Conservation (phyloP, 2,329 filamentous ascomycete species). For the Exophiala sp. region DNA sequence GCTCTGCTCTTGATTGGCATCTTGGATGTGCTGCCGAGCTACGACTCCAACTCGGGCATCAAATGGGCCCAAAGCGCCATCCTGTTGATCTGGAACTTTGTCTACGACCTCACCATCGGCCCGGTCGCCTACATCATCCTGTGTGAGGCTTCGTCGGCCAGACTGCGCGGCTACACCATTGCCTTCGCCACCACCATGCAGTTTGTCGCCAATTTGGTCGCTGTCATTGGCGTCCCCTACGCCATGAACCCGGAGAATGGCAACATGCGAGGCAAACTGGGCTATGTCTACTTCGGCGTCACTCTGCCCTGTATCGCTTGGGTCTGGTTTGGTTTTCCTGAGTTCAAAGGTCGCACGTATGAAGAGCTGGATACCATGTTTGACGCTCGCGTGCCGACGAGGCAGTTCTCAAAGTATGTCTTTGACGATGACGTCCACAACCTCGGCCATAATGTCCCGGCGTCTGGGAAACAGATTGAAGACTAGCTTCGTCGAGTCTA, state of each 20-base stretch:
- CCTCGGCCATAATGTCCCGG: no score
- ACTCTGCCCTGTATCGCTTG: constrained; percentile 33
- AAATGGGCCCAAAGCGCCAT: neutral
- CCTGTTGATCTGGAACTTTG: neutral
- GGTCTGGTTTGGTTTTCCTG: constrained; percentile 36
- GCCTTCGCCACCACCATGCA: neutral
- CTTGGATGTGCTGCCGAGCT: neutral
- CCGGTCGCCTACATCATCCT: neutral
- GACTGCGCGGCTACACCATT: neutral
- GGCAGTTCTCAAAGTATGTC: constrained; percentile 15
- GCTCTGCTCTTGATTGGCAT: constrained; percentile 1
- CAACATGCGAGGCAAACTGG: constrained; percentile 36
- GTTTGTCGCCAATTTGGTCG: constrained; percentile 36
- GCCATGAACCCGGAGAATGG: constrained; percentile 33
- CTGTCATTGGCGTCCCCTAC: constrained; percentile 31
- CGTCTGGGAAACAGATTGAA: no score
- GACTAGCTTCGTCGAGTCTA: no score
- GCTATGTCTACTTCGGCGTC: constrained; percentile 35
- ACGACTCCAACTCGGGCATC: neutral
- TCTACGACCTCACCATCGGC: constrained; percentile 1
- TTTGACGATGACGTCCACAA: no score
- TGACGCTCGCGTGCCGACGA: constrained; percentile 6
- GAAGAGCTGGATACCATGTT: constrained; percentile 18
- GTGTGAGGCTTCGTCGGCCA: neutral
- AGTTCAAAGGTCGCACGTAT: constrained; percentile 16